Percentiles rank a stretch among this genome's conserved stretches.
These are phyloP conservation scores for Ambrosiella cleistominuta DNA, from an alignment of 2,329 filamentous ascomycete genomes.

Conservation along the genomic window DNA sequence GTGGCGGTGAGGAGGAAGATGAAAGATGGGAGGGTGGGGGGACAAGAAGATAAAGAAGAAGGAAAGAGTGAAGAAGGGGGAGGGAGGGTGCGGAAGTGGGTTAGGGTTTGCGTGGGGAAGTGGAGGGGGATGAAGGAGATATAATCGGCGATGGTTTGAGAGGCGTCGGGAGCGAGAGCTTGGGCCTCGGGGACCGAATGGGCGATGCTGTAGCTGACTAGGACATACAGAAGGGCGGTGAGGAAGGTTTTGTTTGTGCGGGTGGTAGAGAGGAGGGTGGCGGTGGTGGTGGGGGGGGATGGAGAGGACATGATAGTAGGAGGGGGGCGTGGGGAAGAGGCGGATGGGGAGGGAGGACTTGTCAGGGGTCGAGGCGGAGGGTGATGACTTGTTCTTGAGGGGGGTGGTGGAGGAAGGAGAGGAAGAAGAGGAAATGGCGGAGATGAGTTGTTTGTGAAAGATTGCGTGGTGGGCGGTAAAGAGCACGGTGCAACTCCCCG, in stretches of 20 bases:
- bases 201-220: slow-evolving; percentile 25
- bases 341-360: slow-evolving; percentile 25
- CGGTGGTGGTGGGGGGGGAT: slow-evolving; percentile 18
- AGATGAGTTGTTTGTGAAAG: slow-evolving; percentile 32
- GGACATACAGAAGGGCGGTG: slow-evolving; percentile 31
- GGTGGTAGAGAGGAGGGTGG: slow-evolving; percentile 23
- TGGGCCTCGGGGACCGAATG: slow-evolving; percentile 20
- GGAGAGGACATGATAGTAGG: slow-evolving; percentile 23
- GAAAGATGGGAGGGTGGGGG: background rate
- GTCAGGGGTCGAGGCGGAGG: slow-evolving; percentile 17
- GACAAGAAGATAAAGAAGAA: background rate
- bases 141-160: slow-evolving; percentile 17
- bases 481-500: slow-evolving; percentile 22
- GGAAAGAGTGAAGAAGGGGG: slow-evolving; percentile 24
- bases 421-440: background rate
- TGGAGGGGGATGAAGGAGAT: slow-evolving; percentile 22
- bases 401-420: slow-evolving; percentile 17
- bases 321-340: slow-evolving; percentile 21
- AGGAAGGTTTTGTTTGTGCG: slow-evolving; percentile 27
- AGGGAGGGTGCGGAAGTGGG: slow-evolving; percentile 20
- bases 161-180: background rate
- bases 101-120: slow-evolving; percentile 19
- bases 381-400: slow-evolving; percentile 23
- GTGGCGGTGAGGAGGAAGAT: slow-evolving; percentile 27
- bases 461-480: slow-evolving; percentile 35